A percentile compares a stretch with the other conserved stretches of the same genome.
These are phyloP conservation scores for Xylaria telfairii DNA, from an alignment of 495 filamentous ascomycete genomes.

Conservation along the genomic window DNA sequence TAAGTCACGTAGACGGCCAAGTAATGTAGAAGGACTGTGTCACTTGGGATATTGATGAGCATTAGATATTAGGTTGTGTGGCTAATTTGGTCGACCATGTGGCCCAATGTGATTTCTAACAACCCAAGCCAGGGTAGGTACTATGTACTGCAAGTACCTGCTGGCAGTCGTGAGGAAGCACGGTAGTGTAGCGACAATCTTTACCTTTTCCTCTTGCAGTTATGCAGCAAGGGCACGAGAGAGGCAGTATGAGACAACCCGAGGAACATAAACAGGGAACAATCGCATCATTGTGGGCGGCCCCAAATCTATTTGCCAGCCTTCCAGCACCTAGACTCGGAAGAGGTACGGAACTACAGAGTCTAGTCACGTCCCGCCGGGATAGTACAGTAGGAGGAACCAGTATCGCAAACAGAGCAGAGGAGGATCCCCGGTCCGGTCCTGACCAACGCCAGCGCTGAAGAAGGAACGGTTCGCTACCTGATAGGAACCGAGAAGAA, in stretches of 20 bases:
- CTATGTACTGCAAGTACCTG: conserved; percentile 26
- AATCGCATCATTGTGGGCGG: conserved; percentile 24
- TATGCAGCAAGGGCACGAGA: conserved; percentile 44
- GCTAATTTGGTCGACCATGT: conserved; percentile 46
- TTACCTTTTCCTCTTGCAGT: conserved; percentile 41
- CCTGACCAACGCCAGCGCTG: conserved; percentile 14
- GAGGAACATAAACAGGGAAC: conserved; percentile 33
- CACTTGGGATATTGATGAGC: conserved; percentile 30
- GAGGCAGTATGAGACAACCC: conserved; percentile 41
- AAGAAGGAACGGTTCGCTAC: conserved; percentile 1
- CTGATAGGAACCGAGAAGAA: conserved; percentile 28
- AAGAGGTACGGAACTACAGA: conserved; percentile 14
- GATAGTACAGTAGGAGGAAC: conserved; percentile 17
- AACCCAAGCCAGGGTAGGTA: conserved; percentile 43
- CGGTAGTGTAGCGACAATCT: conserved; percentile 47
- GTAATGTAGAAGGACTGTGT: conserved; percentile 38
- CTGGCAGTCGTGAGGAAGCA: conserved; percentile 32
- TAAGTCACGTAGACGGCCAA: conserved; percentile 25
- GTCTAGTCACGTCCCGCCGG: conserved; percentile 22
- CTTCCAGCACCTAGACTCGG: conserved; percentile 22
- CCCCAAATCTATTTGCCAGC: conserved; percentile 18
- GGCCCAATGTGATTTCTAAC: conserved; percentile 44
- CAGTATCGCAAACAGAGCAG: conserved; percentile 1
- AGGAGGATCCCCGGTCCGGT: conserved; percentile 15
- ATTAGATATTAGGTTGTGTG: conserved; percentile 44